A percentile compares a stretch with the other conserved stretches of the same genome.
Evolutionary conservation across 768 basidiomycete species (phyloP).

Genomic region (Goffeauzyma gilvescens): DNA sequence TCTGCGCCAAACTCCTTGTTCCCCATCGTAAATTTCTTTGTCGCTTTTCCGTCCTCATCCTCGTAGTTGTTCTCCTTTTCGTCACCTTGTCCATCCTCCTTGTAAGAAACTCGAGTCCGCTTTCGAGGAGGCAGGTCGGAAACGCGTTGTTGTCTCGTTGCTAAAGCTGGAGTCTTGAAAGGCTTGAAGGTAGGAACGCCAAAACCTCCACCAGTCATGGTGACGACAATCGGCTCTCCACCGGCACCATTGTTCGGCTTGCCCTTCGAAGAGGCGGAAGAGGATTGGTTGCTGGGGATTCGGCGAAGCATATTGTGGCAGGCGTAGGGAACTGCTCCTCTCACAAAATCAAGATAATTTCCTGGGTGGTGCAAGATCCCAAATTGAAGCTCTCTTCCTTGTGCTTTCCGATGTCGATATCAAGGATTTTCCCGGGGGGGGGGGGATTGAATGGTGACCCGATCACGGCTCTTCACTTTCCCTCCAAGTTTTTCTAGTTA

Average conservation of each 20-base stretch:
- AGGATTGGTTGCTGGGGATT: slow-evolving; percentile 12
- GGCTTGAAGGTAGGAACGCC: slow-evolving; percentile 27
- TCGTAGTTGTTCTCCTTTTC: slow-evolving; percentile 39
- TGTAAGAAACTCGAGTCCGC: slow-evolving; percentile 74
- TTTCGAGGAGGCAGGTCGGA: slow-evolving; percentile 40
- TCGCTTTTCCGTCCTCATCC: slow-evolving; percentile 38
- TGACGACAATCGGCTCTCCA: slow-evolving; percentile 21
- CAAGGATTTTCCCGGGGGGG: too few species aligned
- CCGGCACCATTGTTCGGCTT: slow-evolving; percentile 7
- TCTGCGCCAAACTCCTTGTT: slow-evolving; percentile 45
- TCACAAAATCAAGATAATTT: too few species aligned
- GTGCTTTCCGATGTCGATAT: too few species aligned
- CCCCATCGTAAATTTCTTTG: slow-evolving; percentile 40
- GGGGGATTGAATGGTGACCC: too few species aligned
- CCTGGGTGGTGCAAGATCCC: too few species aligned
- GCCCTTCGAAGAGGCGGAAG: too few species aligned
- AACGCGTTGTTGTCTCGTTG: slow-evolving; percentile 13
- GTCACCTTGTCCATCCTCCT: slow-evolving; percentile 38
- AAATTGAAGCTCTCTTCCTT: too few species aligned
- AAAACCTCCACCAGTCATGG: slow-evolving; percentile 29
- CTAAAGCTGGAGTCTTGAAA: slow-evolving; percentile 28
- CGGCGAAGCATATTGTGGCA: slow-evolving; percentile 18
- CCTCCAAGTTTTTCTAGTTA: too few species aligned
- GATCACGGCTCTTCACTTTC: too few species aligned
- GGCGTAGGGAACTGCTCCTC: too few species aligned